These are phyloP conservation scores for Suillus alpinus DNA, from an alignment of 768 basidiomycete species.

Conservation along the genomic window DNA sequence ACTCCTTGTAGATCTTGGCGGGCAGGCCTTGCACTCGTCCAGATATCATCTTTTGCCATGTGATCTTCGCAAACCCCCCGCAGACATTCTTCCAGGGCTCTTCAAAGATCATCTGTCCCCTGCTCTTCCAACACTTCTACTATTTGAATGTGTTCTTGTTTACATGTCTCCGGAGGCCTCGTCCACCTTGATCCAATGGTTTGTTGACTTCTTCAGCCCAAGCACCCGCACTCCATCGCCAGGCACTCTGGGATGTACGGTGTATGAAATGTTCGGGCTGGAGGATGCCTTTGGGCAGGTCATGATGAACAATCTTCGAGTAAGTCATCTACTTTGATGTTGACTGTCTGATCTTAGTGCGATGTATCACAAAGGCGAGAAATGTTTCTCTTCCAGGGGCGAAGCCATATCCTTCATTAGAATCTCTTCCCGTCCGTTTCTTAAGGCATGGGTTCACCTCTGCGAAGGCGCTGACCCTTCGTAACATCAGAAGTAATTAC, in stretches of 20 bases:
- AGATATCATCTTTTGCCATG: conserved; percentile 71
- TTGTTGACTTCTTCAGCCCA: conserved; percentile 50
- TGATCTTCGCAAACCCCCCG: conserved; percentile 68
- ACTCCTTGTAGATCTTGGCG: conserved; percentile 65
- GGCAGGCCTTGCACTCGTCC: conserved; percentile 51
- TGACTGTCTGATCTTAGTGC: neutral
- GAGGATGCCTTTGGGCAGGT: conserved; percentile 88
- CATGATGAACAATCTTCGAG: conserved; percentile 87
- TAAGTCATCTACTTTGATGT: conserved; percentile 26
- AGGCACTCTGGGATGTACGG: conserved; percentile 48
- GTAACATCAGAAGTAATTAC: conserved; percentile 59
- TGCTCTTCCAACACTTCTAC: conserved; percentile 70
- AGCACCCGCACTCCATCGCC: neutral
- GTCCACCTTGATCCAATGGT: conserved; percentile 67
- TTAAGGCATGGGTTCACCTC: conserved; percentile 50
- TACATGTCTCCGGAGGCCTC: conserved; percentile 73
- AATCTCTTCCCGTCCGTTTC: conserved; percentile 60
- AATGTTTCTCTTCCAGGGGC: conserved; percentile 75
- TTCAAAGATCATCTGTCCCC: conserved; percentile 48
- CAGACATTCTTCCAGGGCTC: conserved; percentile 42
- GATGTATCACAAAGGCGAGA: conserved; percentile 46
- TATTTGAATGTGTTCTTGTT: conserved; percentile 92
- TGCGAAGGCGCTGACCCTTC: conserved; percentile 60
- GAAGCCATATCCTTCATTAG: conserved; percentile 54
- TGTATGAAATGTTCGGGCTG: conserved; percentile 94